Evolutionary conservation across 208 protist genomes (phyloP).

Genomic region (Crithidia expoeki): DNA sequence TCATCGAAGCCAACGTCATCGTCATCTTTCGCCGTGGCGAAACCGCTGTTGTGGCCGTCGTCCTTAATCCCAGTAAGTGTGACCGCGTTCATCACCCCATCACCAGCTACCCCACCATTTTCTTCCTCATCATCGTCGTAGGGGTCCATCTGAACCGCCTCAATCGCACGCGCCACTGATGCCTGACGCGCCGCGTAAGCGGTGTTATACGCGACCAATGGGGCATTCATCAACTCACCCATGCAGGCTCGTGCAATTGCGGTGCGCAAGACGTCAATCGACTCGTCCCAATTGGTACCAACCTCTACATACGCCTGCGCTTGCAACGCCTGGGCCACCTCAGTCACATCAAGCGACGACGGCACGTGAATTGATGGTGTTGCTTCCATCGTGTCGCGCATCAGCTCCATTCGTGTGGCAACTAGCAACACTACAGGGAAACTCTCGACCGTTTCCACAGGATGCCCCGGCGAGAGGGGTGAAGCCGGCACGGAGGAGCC

Average conservation of each 20-base stretch:
- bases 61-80: not conserved
- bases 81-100: not conserved
- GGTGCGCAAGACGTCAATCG: constrained; percentile 39
- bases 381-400: constrained; percentile 40
- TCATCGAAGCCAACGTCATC: too few relatives aligned
- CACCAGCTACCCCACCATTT: not conserved
- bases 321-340: constrained; percentile 35
- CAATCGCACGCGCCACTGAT: constrained; percentile 22
- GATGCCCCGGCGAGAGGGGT: constrained; percentile 8
- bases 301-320: constrained; percentile 58
- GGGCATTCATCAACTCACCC: constrained; percentile 43
- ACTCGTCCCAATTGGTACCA: constrained; percentile 36
- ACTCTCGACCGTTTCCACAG: constrained; percentile 4
- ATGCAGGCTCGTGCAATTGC: constrained; percentile 55
- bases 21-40: too few relatives aligned
- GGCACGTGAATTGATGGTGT: constrained; percentile 36
- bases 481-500: constrained; percentile 3
- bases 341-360: constrained; percentile 36
- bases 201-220: constrained; percentile 23
- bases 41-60: too few relatives aligned
- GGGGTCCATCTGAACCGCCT: constrained; percentile 15
- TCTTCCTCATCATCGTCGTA: constrained; percentile 8
- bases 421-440: constrained; percentile 38
- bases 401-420: constrained; percentile 44
- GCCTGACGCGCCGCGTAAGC: constrained; percentile 20